Percentiles rank a stretch among this genome's conserved stretches.
Conservation (phyloP, 257 asterid species). For the Solanum lignicaule region DNA sequence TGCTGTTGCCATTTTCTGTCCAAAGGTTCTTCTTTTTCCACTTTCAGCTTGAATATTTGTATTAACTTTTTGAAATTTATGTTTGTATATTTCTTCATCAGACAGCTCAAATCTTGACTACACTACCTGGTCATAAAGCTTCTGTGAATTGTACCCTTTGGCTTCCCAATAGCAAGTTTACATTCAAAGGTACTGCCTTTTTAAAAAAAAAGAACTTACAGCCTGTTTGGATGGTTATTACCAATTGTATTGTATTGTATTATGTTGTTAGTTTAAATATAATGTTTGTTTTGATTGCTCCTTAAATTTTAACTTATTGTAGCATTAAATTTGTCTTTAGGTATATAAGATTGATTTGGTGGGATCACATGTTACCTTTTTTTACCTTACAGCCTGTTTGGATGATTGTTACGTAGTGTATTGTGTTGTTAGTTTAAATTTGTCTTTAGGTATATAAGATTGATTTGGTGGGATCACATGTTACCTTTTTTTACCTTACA, state of each 20-base stretch:
- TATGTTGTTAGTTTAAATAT: neutral
- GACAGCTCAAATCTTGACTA: constrained; percentile 79
- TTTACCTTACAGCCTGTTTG: neutral
- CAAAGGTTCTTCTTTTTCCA: constrained; percentile 39
- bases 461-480: neutral
- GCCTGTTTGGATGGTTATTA: neutral
- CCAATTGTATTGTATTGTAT: neutral
- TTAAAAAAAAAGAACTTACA: neutral
- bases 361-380: neutral
- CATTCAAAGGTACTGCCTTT: constrained; percentile 53
- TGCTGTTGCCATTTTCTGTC: constrained; percentile 84
- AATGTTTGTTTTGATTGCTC: neutral
- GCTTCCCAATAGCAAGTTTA: constrained; percentile 85
- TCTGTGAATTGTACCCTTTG: constrained; percentile 83
- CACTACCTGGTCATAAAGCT: constrained; percentile 93
- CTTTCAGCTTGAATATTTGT: neutral
- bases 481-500: neutral
- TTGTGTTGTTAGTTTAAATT: neutral
- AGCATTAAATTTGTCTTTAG: neutral
- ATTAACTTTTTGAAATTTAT: neutral
- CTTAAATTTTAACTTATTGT: neutral
- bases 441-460: neutral
- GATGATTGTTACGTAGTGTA: neutral
- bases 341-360: neutral
- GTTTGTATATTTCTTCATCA: constrained; percentile 9